Conservation (phyloP, 129 eudicot species). For the Pulicaria dysenterica region DNA sequence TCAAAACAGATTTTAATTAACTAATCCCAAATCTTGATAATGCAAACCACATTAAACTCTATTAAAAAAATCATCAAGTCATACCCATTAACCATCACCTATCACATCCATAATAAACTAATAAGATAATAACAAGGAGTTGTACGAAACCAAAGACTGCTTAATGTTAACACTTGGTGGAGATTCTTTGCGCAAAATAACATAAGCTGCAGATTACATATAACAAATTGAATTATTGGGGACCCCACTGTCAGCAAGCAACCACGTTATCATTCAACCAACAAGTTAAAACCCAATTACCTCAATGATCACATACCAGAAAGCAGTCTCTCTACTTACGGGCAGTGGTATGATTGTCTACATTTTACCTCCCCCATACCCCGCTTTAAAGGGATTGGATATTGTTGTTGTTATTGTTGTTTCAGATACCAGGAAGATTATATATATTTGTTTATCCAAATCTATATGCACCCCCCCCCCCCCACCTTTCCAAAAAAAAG, state of each 20-base stretch:
- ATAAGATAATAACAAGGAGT: constrained; percentile 31
- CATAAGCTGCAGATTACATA: constrained; percentile 14
- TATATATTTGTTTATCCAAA: constrained; percentile 15
- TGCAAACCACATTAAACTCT: constrained; percentile 16
- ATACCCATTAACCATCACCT: constrained; percentile 6
- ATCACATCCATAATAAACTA: constrained; percentile 28
- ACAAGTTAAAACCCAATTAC: constrained; percentile 25
- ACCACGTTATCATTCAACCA: constrained; percentile 29
- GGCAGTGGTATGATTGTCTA: too few relatives aligned
- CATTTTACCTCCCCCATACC: too few relatives aligned
- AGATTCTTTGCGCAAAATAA: constrained; percentile 7
- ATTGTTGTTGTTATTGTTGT: too few relatives aligned
- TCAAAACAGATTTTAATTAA: constrained; percentile 5
- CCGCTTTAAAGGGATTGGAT: too few relatives aligned
- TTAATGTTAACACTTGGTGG: constrained; percentile 17
- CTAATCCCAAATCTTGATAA: constrained; percentile 16
- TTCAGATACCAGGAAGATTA: constrained; percentile 22
- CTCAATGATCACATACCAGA: not conserved
- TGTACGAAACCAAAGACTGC: constrained; percentile 31
- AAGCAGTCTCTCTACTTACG: too few relatives aligned
- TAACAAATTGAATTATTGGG: not conserved
- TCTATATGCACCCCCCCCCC: too few relatives aligned
- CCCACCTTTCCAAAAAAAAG: too few relatives aligned
- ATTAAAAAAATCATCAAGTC: constrained; percentile 2
- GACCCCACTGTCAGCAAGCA: constrained; percentile 34